Evolutionary conservation across 805 yeast species (phyloP).

Genomic region (Pichia manshurica): DNA sequence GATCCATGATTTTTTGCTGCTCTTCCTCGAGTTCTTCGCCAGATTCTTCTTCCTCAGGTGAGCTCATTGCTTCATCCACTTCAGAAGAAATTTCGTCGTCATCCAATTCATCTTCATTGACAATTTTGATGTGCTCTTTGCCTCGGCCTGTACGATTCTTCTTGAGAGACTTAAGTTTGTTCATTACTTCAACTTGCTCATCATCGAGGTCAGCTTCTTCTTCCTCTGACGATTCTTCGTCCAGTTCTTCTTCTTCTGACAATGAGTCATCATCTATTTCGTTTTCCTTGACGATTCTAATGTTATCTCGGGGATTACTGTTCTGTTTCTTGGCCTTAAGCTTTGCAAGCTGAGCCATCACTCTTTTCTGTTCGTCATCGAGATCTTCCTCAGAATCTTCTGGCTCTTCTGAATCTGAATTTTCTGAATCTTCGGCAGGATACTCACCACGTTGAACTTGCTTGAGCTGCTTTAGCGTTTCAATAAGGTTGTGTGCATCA

Average conservation of each 20-base stretch:
- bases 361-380: conserved; percentile 15
- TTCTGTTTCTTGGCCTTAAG: conserved; percentile 28
- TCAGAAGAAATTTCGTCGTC: conserved; percentile 21
- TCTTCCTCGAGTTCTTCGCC: conserved; percentile 22
- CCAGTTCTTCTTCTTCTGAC: conserved; percentile 15
- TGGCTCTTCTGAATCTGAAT: not conserved
- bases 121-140: conserved; percentile 28
- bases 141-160: conserved; percentile 24
- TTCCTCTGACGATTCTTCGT: conserved; percentile 9
- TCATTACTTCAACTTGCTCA: conserved; percentile 24
- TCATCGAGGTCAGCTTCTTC: conserved; percentile 23
- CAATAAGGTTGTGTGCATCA: conserved; percentile 11
- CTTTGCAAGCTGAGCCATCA: conserved; percentile 39
- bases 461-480: conserved; percentile 14
- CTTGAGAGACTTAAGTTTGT: conserved; percentile 20
- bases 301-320: not conserved
- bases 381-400: conserved; percentile 4
- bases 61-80: conserved; percentile 3
- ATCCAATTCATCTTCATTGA: conserved; percentile 24
- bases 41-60: conserved; percentile 29
- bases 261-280: conserved; percentile 14
- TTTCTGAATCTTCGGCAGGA: conserved; percentile 14
- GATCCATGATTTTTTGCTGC: conserved; percentile 22
- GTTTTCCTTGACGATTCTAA: conserved; percentile 18
- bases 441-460: conserved; percentile 14